Evolutionary conservation across 305 asterid species (phyloP).

Genomic region (Ajuga reptans): DNA sequence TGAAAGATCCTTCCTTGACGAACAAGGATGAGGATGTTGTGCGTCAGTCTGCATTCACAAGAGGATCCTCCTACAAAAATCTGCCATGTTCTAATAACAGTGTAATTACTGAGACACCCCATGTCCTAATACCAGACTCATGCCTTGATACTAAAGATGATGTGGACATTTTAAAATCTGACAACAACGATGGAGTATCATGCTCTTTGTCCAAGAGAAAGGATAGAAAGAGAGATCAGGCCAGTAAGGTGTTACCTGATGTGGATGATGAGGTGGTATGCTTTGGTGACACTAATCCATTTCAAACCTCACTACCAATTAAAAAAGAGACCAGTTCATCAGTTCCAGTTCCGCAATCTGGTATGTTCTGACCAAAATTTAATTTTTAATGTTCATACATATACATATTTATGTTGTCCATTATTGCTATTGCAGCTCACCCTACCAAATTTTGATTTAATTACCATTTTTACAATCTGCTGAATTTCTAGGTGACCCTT

Average conservation of each 20-base stretch:
- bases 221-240: slow-evolving; percentile 20
- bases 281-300: slow-evolving; percentile 30
- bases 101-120: slow-evolving; percentile 16
- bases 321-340: slow-evolving; percentile 34
- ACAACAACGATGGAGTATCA: slow-evolving; percentile 26
- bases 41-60: slow-evolving; percentile 24
- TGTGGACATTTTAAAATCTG: slow-evolving; percentile 22
- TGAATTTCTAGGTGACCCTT: slow-evolving; percentile 34
- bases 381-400: not conserved
- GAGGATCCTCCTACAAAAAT: slow-evolving; percentile 15
- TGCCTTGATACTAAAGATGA: slow-evolving; percentile 30
- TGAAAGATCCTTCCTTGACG: slow-evolving; percentile 20
- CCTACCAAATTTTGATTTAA: not conserved
- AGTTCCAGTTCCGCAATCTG: slow-evolving; percentile 36
- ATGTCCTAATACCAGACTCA: slow-evolving; percentile 25
- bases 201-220: slow-evolving; percentile 23
- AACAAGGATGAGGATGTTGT: slow-evolving; percentile 21
- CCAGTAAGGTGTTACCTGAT: slow-evolving; percentile 18
- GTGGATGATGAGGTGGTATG: slow-evolving; percentile 46
- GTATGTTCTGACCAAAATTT: slow-evolving; percentile 24
- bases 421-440: not conserved
- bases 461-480: not conserved
- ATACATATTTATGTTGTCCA: too few species aligned
- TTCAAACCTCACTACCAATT: slow-evolving; percentile 28
- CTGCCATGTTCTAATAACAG: slow-evolving; percentile 19